Evolutionary conservation across 345 rosid species (phyloP), one percentile per base, ranked within the genome.

Genomic region (Pseudoturritis turrita): DNA sequence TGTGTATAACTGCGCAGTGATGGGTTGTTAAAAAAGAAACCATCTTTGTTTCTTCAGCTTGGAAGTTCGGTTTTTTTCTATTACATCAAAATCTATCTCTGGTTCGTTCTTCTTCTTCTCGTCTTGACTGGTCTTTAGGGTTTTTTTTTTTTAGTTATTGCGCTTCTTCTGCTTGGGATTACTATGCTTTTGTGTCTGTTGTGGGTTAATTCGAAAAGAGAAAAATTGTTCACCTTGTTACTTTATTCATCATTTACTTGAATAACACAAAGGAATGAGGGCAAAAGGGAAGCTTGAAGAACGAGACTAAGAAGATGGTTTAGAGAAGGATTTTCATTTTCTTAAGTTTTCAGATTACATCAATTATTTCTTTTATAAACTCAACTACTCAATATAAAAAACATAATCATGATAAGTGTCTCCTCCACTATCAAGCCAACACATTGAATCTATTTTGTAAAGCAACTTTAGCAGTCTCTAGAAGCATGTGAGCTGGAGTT

Each of bases 1-100:
- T 63, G 91, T 90, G 62, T 88, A 81, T 84, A 90, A 90, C 83
- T 90, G 96, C 76, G 96, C 91, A 2, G 88, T 90, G 23, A 83
- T 88, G 91, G 94, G 89, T 57, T 86, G 94, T 62, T 89, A 50
- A 4, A 4, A 39, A 35, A 14, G 41, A 31, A 29, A 31, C 22
- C 23, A 23, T 58, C 44, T 29, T 59, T 33, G 67, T 74, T 68
- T 50, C 73, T 66, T 65, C 59, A 36, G 15, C 40, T 65, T 26
- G 55, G 15, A 33, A 57, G 46, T 74, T 66, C 21, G 18, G 33
- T 25, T 35, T 11, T 63, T 22, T 23, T 33, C 4, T 12, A 60
- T 28, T 37, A 58, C 74, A 71, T 49, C 59, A 50, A 29, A n/a
- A 50, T 50, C 53, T 51, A 5, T 70, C 59, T 61, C 52, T 40